Base-by-base conservation (phyloP, 495 filamentous ascomycete genomes). In the Neurospora intermedia region DNA sequence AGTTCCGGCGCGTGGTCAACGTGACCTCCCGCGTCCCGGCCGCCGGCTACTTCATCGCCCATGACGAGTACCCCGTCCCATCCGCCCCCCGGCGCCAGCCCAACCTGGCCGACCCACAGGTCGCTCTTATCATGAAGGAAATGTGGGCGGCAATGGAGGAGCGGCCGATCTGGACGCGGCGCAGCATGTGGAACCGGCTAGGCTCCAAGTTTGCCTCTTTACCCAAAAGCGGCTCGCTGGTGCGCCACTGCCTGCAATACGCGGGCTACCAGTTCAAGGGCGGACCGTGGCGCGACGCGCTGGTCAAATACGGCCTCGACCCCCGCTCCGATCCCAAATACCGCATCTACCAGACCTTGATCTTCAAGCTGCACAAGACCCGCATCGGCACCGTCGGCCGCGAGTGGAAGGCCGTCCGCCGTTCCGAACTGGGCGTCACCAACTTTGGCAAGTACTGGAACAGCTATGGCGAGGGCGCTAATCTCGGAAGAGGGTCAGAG, bases 261-360 rank as follows among this genome's bases (percentile, higher is more conserved):
- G 88, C 92, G 1, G 94, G 91, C 9, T 99, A 97, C 82, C 90
- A 92, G 82, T 97, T 97, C 85, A 89, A 89, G 69, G 91, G 90
- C 7, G 96, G 96, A 1, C 96, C 96, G 0, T 99, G 93, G 91
- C 88, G 93, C 69, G 94, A 98, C 79, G 89, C 92, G 16, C 87
- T 97, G 72, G 87, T 98, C 73, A 88, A 86, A 70, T 93, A 93
- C 75, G 96, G 96, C 13, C 77, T 97, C 38, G 96, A 99, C 78
- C 96, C 96, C 0, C 88, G 96, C 69, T 83, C 81, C 8, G 91
- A 93, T 70, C 89, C 91, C 0, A 86, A 88, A 20, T 94, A 91
- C 76, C 89, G 94, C 1, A 79, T 87, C 40, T 98, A 97, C 81
- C 96, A 99, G 80, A 95, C 93, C 0, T 81, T 97, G 62, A 92